Conservation (phyloP, 768 basidiomycete species). For the Pholiota molesta region DNA sequence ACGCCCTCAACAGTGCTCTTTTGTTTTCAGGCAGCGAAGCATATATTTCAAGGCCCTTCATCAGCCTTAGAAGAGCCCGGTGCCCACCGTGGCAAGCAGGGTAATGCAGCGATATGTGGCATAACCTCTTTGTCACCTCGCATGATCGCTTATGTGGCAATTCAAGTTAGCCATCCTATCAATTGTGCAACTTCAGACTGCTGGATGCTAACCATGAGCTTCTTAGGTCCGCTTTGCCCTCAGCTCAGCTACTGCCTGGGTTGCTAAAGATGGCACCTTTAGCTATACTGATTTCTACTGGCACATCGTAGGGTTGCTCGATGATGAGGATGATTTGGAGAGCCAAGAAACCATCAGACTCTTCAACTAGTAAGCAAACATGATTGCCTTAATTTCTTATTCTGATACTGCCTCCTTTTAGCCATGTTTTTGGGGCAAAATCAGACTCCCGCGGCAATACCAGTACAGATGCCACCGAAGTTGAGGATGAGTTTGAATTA, state of each 20-base stretch:
- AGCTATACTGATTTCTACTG: not conserved
- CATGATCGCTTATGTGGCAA: too few species aligned
- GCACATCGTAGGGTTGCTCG: not conserved
- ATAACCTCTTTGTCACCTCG: not conserved
- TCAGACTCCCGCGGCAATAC: too few species aligned
- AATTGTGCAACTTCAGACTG: too few species aligned
- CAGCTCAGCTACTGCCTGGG: too few species aligned
- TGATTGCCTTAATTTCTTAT: too few species aligned
- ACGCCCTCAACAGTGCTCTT: not conserved
- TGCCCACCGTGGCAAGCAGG: conserved; percentile 10
- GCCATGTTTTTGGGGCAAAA: too few species aligned
- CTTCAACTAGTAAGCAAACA: not conserved
- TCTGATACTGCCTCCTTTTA: too few species aligned
- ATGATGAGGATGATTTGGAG: not conserved
- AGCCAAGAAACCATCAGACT: not conserved
- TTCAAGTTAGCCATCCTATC: too few species aligned
- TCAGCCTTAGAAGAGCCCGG: conserved; percentile 17
- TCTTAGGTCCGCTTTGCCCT: not conserved
- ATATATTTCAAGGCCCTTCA: conserved; percentile 20
- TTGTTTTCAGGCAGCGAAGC: conserved; percentile 14
- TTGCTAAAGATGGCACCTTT: not conserved
- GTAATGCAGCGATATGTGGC: not conserved
- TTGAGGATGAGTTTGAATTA: too few species aligned
- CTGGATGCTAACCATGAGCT: too few species aligned
- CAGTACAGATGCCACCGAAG: too few species aligned